These are phyloP conservation scores for Fusarium verticillioides DNA, from an alignment of 2,329 filamentous ascomycete species.

Conservation along the genomic window DNA sequence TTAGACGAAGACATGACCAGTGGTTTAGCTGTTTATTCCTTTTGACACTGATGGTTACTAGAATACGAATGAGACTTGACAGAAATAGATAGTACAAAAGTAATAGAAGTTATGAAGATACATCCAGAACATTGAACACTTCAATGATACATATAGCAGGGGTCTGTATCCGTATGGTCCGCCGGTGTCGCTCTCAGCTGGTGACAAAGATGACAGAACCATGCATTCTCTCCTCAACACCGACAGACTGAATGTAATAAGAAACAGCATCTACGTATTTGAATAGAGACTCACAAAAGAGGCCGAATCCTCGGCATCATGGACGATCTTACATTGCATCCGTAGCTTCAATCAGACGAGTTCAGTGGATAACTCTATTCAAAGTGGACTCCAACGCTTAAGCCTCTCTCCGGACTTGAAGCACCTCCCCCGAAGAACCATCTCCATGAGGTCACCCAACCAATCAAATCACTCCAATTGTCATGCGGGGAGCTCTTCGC, in stretches of 20 bases:
- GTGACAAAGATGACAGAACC: background rate
- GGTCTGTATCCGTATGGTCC: background rate
- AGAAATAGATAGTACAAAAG: background rate
- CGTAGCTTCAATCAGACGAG: conserved; percentile 6
- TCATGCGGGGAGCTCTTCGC: conserved; percentile 44
- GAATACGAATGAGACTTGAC: background rate
- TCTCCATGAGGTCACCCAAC: conserved; percentile 15
- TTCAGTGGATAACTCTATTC: background rate
- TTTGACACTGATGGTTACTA: background rate
- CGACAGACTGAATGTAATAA: fast-evolving
- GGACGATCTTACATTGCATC: background rate
- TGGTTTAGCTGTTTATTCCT: fast-evolving
- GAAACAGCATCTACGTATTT: fast-evolving
- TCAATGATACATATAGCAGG: background rate
- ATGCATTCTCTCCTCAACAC: background rate
- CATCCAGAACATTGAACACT: background rate
- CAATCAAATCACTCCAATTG: conserved; percentile 40
- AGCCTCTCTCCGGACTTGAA: conserved; percentile 30
- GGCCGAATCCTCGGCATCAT: conserved; percentile 10
- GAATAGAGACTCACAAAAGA: background rate
- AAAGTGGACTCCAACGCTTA: conserved; percentile 17
- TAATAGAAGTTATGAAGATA: background rate
- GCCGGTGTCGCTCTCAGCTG: conserved; percentile 12
- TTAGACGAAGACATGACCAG: background rate
- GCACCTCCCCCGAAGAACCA: conserved; percentile 23